These are phyloP conservation scores for Pinus albicaulis DNA, from an alignment of 75 land plant species.

Conservation along the genomic window DNA sequence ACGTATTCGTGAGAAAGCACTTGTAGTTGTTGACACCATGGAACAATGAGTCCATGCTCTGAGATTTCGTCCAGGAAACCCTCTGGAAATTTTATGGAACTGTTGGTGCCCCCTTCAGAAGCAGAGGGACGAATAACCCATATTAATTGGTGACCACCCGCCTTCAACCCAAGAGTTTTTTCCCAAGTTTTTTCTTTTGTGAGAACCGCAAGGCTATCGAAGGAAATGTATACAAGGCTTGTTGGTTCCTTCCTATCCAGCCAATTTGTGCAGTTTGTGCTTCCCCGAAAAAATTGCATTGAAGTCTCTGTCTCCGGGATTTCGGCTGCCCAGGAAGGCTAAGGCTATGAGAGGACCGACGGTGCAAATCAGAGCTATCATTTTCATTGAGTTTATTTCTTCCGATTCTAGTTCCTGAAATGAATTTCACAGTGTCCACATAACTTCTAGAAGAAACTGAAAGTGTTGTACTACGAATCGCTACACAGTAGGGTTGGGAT, in stretches of 20 bases:
- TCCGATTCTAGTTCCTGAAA: too few relatives aligned
- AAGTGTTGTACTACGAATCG: neutral
- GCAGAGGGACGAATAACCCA: conserved; percentile 23
- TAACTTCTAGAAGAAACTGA: neutral
- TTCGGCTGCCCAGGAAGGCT: too few relatives aligned
- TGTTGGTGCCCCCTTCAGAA: neutral
- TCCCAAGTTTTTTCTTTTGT: conserved; percentile 31
- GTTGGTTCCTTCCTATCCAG: conserved; percentile 15
- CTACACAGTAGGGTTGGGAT: neutral
- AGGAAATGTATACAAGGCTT: conserved; percentile 37
- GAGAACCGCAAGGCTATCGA: conserved; percentile 30
- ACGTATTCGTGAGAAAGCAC: conserved; percentile 12
- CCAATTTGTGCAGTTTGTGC: conserved; percentile 26
- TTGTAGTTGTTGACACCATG: conserved; percentile 21
- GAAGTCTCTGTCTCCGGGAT: too few relatives aligned
- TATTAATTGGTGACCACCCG: conserved; percentile 19
- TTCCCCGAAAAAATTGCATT: too few relatives aligned
- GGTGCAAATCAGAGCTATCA: too few relatives aligned
- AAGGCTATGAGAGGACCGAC: too few relatives aligned
- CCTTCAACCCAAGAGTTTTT: conserved; percentile 21
- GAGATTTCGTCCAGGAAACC: conserved; percentile 11
- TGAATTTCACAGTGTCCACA: neutral
- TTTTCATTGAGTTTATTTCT: too few relatives aligned
- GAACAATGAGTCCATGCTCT: conserved; percentile 15
- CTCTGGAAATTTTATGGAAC: neutral